Evolutionary conservation across 176 grass and related monocot genomes (phyloP).

Genomic region (Cenchrus americanus): DNA sequence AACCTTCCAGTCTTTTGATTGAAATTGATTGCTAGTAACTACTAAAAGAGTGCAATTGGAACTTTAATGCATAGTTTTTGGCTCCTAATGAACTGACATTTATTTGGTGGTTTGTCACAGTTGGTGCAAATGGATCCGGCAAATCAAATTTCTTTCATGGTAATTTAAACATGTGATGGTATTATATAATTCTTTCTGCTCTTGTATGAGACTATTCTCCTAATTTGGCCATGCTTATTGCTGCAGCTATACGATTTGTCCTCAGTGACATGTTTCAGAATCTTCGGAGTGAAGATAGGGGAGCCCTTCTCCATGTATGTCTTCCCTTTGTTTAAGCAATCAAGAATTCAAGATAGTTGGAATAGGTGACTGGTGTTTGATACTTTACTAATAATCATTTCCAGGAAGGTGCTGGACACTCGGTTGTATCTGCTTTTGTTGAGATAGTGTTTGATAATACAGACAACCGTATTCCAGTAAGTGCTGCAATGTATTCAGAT

Average conservation of each 20-base stretch:
- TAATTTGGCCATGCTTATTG: constrained; percentile 39
- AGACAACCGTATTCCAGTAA: constrained; percentile 98
- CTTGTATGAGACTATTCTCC: neutral
- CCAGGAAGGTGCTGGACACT: constrained; percentile 98
- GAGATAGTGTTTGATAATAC: constrained; percentile 99
- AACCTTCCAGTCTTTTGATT: constrained; percentile 4
- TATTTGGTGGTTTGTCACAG: constrained; percentile 57
- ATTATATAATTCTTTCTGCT: constrained; percentile 23
- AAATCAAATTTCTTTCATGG: constrained; percentile 99
- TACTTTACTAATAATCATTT: constrained; percentile 40
- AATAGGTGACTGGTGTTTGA: constrained; percentile 42
- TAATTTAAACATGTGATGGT: constrained; percentile 39
- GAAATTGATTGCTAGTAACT: constrained; percentile 4
- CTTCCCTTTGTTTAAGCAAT: constrained; percentile 44
- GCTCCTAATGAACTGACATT: constrained; percentile 28
- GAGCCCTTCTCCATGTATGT: constrained; percentile 93
- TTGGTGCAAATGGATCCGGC: constrained; percentile 99
- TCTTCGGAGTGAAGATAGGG: constrained; percentile 88
- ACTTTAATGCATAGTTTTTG: constrained; percentile 4
- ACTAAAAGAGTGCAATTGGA: neutral
- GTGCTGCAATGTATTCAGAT: constrained; percentile 34
- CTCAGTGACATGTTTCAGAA: constrained; percentile 97
- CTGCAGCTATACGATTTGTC: constrained; percentile 98
- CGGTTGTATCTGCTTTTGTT: constrained; percentile 98
- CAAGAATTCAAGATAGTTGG: constrained; percentile 27